Conservation (phyloP, 139 green algal genomes). For the Pycnococcus provasolii region DNA sequence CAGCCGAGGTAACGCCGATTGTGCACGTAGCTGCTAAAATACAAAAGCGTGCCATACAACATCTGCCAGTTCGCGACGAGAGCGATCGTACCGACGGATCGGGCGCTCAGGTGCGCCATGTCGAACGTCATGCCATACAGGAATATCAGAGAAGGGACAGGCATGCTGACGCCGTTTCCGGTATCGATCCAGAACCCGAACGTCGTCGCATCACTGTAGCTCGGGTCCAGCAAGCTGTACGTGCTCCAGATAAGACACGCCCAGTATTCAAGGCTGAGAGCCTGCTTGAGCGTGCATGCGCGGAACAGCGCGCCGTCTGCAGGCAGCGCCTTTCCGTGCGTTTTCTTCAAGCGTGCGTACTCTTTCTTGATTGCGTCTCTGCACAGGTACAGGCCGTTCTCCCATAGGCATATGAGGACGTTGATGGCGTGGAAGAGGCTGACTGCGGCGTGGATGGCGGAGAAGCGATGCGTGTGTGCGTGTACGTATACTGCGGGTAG, state of each 20-base stretch:
- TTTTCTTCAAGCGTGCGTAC: conserved; percentile 1
- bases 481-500: conserved; percentile 8
- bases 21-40: conserved; percentile 18
- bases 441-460: not conserved
- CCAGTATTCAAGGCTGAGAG: conserved; percentile 15
- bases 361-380: not conserved
- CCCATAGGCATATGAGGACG: conserved; percentile 19
- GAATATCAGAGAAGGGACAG: conserved; percentile 3
- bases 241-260: not conserved
- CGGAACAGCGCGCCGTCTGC: conserved; percentile 3
- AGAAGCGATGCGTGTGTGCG: not conserved
- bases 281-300: not conserved
- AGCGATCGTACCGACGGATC: not conserved
- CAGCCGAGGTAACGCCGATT: conserved; percentile 1
- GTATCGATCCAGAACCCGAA: conserved; percentile 21
- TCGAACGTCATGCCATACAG: not conserved
- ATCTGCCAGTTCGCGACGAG: conserved; percentile 16
- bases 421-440: conserved; percentile 21
- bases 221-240: conserved; percentile 19
- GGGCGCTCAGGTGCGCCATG: not conserved
- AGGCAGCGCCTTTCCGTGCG: conserved; percentile 4
- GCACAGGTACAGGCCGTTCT: conserved; percentile 11
- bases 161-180: conserved; percentile 15
- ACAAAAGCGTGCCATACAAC: conserved; percentile 22
- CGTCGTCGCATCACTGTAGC: conserved; percentile 6